Base-by-base conservation (phyloP, 352 stramenopile genomes). In the Phytophthora pistaciae region DNA sequence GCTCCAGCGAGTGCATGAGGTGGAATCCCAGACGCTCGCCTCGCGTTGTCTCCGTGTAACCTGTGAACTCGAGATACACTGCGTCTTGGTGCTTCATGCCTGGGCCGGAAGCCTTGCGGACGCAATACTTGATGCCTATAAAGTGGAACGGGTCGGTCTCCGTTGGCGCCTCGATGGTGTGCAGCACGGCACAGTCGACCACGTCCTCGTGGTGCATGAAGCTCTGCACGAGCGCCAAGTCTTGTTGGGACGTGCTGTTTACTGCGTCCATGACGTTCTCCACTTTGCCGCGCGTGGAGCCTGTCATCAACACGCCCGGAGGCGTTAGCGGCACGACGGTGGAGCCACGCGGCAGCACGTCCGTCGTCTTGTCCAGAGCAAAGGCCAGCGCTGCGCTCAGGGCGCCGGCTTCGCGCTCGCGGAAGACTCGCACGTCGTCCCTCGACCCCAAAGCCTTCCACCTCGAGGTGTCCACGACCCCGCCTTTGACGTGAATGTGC, bases 191-290 rank as follows among this genome's bases (percentile, higher is more conserved):
- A 16, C 59, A 67, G 21, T 83, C 75, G 5, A 66, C 70, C 7
- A 81, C 50, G 13, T 64, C 48, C 7, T 78, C 64, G 36, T 18
- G 36, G 46, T 64, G 56, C 52, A 78, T 60, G 61, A 72, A 72
- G 56, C 56, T 46, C 14, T 65, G 55, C 23, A 74, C 13, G 16
- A 79, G 73, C 65, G 80, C 73, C 31, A 85, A 40, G 25, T 88
- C 78, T 36, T 85, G 69, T 18, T 82, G 71, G 1, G 71, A 78
- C 21, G 64, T 77, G 54, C 73, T 77, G 4, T 74, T 50, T 4
- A 75, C 48, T 6, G 74, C 78, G 66, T 79, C 74, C 58, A 90
- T 74, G 14, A 60, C 72, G 66, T 79, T 88, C 58, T 88, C 82
- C 10, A 90, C 68, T 40, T 70, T 74, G 36, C 82, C 80, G 6